A percentile compares a stretch with the other conserved stretches of the same genome.
Conservation (phyloP, 306 rosid species). For the Quercus bicolor region DNA sequence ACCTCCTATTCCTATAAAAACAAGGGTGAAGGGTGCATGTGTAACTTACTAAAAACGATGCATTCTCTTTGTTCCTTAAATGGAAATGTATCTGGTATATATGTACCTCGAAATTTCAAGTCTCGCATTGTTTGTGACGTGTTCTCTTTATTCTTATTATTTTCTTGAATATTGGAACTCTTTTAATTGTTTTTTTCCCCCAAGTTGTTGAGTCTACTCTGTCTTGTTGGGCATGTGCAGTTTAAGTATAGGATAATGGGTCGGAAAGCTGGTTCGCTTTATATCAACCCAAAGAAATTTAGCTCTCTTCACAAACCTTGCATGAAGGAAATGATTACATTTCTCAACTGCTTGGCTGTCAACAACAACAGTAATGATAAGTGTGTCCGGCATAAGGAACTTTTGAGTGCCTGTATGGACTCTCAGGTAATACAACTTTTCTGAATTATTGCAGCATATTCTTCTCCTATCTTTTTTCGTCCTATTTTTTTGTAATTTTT, state of each 20-base stretch:
- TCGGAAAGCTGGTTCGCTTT: constrained; percentile 60
- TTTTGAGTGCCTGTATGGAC: no score
- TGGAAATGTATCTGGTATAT: not conserved
- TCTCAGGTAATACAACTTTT: constrained; percentile 27
- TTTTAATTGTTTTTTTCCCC: not conserved
- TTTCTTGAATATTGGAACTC: not conserved
- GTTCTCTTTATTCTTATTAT: not conserved
- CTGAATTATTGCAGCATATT: constrained; percentile 3
- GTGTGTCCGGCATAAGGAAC: no score
- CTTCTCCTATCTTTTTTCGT: not conserved
- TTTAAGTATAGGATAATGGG: constrained; percentile 54
- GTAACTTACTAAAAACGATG: not conserved
- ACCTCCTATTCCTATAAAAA: no score
- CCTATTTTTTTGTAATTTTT: not conserved
- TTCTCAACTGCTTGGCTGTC: no score
- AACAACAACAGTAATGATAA: not conserved
- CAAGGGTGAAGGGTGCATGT: no score
- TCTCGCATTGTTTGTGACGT: not conserved
- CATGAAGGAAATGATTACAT: no score
- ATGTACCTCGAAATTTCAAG: not conserved
- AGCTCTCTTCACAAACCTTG: no score
- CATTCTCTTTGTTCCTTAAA: not conserved
- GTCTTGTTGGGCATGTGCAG: constrained; percentile 8
- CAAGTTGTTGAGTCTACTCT: not conserved
- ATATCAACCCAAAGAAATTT: no score